Evolutionary conservation across 495 filamentous ascomycete species (phyloP), one percentile per base, ranked within the genome.

Genomic region (Bacidia gigantensis): DNA sequence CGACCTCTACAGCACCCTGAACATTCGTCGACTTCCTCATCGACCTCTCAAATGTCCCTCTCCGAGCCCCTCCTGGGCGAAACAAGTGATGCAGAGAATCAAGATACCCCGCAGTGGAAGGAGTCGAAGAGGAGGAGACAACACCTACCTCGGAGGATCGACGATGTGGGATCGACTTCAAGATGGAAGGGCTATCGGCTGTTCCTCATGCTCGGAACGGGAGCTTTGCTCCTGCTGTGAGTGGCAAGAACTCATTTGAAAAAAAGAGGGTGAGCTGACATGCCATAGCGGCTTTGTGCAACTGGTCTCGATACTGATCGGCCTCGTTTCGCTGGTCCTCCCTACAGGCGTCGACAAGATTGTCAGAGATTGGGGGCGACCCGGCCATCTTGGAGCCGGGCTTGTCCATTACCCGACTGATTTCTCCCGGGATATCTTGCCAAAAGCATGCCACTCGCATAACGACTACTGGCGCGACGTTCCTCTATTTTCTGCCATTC

Each of bases 391-490:
- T 47, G 75, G 69, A 3, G 70, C 65, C 57, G 69, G 67, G 7
- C 65, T 78, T 25, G 66, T 72, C 3, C 76, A 72, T 60, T 90
- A 86, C 64, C 84, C 86, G 0, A 87, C 85, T 0, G 82, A 88
- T 66, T 81, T 87, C 58, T 80, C 85, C 3, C 73, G 78, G 10
- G 84, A 83, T 56, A 77, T 90, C 38, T 51, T 70, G 0, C 86
- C 87, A 0, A 76, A 84, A 41, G 73, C 69, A 3, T 87, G 82
- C 55, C 82, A 86, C 64, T 90, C 86, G 0, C 89, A 95, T 65
- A 95, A 95, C 61, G 89, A 95, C 68, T 94, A 94, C 67, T 94
- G 73, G 73, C 82, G 87, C 3, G 74, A 72, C 11, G 75, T 87
- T 2, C 89, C 89, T 0, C 67, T 86, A 0, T 83, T 70, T 61